phyloP scores from a whole-genome alignment of 2,329 filamentous ascomycete genomes.

The Chaetomiaceae sp. region DNA sequence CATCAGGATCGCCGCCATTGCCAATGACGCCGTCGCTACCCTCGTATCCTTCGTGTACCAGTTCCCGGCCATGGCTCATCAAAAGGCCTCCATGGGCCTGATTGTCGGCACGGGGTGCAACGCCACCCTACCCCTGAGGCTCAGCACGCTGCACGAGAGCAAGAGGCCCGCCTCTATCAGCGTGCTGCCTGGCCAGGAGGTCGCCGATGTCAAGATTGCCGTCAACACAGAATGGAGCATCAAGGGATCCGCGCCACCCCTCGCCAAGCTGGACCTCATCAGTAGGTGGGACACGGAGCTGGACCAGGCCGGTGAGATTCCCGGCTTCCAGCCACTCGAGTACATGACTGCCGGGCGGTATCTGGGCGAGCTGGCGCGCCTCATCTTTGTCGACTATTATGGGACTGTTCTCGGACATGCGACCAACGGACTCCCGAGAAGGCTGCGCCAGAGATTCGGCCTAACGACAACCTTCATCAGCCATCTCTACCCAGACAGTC shows the following conservation, averaged over 20 bases:
- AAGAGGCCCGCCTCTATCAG: constrained; percentile 52
- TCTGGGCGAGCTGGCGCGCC: constrained; percentile 66
- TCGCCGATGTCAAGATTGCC: constrained; percentile 57
- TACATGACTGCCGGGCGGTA: constrained; percentile 80
- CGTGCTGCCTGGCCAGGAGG: constrained; percentile 40
- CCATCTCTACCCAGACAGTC: constrained; percentile 54
- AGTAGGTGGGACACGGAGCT: constrained; percentile 65
- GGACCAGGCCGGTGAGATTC: constrained; percentile 59
- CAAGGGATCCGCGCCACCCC: constrained; percentile 62
- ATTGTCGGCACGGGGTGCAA: constrained; percentile 80
- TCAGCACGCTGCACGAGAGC: constrained; percentile 54
- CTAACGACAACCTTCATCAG: constrained; percentile 69
- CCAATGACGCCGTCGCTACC: constrained; percentile 76
- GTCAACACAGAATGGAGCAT: constrained; percentile 85
- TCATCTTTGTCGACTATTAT: constrained; percentile 63
- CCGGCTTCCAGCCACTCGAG: constrained; percentile 76
- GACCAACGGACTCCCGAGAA: constrained; percentile 43
- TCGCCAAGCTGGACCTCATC: constrained; percentile 57
- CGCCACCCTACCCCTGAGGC: constrained; percentile 67
- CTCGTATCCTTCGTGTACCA: constrained; percentile 71
- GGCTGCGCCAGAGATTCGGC: constrained; percentile 52
- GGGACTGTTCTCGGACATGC: constrained; percentile 37
- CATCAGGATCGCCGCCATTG: constrained; percentile 67
- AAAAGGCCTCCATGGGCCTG: constrained; percentile 68
- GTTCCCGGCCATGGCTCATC: constrained; percentile 53